A percentile compares a stretch with the other conserved stretches of the same genome.
These are phyloP conservation scores for Ustilago shanxiensis DNA, from an alignment of 1,284 basidiomycete species.

Conservation along the genomic window DNA sequence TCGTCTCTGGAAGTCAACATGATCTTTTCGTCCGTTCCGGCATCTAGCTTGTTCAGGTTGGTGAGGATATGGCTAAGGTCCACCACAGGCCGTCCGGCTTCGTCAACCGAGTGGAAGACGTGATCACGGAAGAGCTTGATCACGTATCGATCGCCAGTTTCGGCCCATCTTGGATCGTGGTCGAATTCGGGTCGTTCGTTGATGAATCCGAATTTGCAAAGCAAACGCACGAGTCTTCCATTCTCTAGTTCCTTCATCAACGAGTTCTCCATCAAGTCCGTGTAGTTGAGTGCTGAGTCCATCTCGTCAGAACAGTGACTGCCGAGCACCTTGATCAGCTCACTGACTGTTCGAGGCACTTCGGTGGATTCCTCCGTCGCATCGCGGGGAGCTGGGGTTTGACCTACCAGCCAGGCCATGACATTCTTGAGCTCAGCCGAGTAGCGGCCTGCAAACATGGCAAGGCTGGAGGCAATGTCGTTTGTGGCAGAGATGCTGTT, in stretches of 20 bases:
- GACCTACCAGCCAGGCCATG: conserved; percentile 80
- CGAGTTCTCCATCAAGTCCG: conserved; percentile 85
- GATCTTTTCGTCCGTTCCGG: conserved; percentile 89
- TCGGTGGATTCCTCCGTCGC: conserved; percentile 18
- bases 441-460: conserved; percentile 81
- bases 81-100: conserved; percentile 87
- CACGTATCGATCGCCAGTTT: conserved; percentile 97
- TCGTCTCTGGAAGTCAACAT: conserved; percentile 95
- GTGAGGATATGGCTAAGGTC: conserved; percentile 73
- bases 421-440: conserved; percentile 85
- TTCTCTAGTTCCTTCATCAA: conserved; percentile 95
- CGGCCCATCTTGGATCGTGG: conserved; percentile 94
- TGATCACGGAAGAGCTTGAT: conserved; percentile 98
- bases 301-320: conserved; percentile 82
- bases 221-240: conserved; percentile 87
- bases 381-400: conserved; percentile 22
- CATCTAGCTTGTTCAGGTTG: conserved; percentile 78
- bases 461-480: conserved; percentile 82
- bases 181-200: conserved; percentile 99
- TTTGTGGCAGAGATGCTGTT: conserved; percentile 76
- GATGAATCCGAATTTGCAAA: conserved; percentile 97
- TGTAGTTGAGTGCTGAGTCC: conserved; percentile 82
- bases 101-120: conserved; percentile 97
- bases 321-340: conserved; percentile 84
- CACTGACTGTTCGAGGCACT: conserved; percentile 77